Conservation (phyloP, 768 basidiomycete species). For the Mycena indigotica region DNA sequence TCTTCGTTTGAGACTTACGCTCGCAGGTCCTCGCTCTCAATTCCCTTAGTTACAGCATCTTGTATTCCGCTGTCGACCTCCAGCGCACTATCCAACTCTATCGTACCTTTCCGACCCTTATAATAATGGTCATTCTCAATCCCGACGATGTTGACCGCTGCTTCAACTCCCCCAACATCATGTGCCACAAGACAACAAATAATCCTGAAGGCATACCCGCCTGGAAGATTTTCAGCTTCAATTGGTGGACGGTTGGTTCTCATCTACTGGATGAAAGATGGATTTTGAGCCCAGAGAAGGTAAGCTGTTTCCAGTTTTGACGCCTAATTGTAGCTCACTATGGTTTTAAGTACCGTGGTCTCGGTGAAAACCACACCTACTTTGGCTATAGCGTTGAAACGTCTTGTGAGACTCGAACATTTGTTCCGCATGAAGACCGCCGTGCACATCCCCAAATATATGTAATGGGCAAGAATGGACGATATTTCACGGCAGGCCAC, state of each 20-base stretch:
- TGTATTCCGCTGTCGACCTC: constrained; percentile 8
- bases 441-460: not conserved
- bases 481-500: not conserved
- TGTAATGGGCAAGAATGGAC: constrained; percentile 1
- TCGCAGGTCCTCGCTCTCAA: constrained; percentile 27
- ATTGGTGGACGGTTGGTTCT: constrained; percentile 15
- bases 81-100: constrained; percentile 34
- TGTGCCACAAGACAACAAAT: constrained; percentile 29
- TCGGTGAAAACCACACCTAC: not conserved
- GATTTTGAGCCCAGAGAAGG: constrained; percentile 2
- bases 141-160: not conserved
- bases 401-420: not conserved
- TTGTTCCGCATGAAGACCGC: not conserved
- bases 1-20: not conserved
- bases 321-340: not conserved
- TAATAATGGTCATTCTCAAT: constrained; percentile 26
- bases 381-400: constrained; percentile 3
- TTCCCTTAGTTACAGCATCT: constrained; percentile 19
- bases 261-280: not conserved
- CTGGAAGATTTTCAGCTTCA: constrained; percentile 40
- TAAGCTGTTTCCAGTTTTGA: not conserved
- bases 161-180: constrained; percentile 2
- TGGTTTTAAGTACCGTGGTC: not conserved
- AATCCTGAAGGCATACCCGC: constrained; percentile 38
- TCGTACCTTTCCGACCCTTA: constrained; percentile 35